Evolutionary conservation across 805 yeast species (phyloP).

Genomic region (Candida suzukii): DNA sequence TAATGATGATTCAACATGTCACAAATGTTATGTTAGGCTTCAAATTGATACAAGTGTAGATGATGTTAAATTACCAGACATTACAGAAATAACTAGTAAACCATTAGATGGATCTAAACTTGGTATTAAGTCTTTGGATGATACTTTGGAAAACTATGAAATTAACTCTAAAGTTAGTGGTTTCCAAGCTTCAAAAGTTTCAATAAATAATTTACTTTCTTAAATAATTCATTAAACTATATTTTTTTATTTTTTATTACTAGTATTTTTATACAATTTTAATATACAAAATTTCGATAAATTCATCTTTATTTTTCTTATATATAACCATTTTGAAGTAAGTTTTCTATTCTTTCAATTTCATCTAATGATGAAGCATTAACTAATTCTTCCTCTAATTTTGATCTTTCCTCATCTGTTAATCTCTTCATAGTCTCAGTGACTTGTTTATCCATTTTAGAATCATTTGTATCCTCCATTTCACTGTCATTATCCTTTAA

Average conservation of each 20-base stretch:
- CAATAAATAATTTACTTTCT: conserved; percentile 16
- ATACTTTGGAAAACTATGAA: conserved; percentile 2
- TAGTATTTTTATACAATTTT: not conserved
- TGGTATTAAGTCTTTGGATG: conserved; percentile 10
- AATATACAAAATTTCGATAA: not conserved
- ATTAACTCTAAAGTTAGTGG: not conserved
- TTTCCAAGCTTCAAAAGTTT: conserved; percentile 6
- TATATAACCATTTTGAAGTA: conserved; percentile 30
- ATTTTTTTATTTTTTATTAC: too few species aligned
- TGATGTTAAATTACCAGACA: conserved; percentile 16
- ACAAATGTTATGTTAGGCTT: conserved; percentile 19
- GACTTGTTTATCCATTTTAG: not conserved
- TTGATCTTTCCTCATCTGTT: conserved; percentile 44
- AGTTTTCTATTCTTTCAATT: conserved; percentile 60
- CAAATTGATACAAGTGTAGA: conserved; percentile 14
- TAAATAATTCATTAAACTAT: too few species aligned
- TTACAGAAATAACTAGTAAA: conserved; percentile 3
- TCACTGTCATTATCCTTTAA: conserved; percentile 3
- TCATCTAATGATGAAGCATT: conserved; percentile 68
- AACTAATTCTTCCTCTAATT: conserved; percentile 46
- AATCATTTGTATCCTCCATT: not conserved
- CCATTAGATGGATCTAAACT: conserved; percentile 15
- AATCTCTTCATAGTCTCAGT: conserved; percentile 31
- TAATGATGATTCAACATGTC: conserved; percentile 9
- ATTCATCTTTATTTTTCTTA: not conserved